Evolutionary conservation across 352 stramenopile species (phyloP).

Genomic region (Globisporangium uncinulatum): DNA sequence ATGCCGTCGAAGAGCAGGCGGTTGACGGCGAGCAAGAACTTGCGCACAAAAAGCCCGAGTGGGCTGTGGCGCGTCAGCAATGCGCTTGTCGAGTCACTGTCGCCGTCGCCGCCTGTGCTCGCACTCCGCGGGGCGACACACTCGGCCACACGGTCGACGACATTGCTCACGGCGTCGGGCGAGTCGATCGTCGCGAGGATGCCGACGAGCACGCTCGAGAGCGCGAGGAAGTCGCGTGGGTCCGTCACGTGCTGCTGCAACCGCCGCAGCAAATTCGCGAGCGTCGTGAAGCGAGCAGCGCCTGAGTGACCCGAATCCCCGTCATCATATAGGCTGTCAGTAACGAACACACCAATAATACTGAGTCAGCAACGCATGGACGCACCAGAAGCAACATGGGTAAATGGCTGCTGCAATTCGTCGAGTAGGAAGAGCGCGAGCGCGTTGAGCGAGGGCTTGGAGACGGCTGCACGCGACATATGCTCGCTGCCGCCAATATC

Average conservation of each 20-base stretch:
- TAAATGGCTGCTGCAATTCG: slow-evolving; percentile 45
- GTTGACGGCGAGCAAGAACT: slow-evolving; percentile 55
- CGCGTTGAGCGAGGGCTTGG: slow-evolving; percentile 27
- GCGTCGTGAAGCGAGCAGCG: slow-evolving; percentile 16
- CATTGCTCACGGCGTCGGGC: slow-evolving; percentile 55
- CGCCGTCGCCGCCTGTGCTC: slow-evolving; percentile 12
- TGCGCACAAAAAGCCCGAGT: slow-evolving; percentile 64
- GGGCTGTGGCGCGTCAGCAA: slow-evolving; percentile 46
- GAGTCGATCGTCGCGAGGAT: slow-evolving; percentile 53
- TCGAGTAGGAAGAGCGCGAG: slow-evolving; percentile 45
- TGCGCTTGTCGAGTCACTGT: slow-evolving; percentile 37
- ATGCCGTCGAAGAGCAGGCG: slow-evolving; percentile 64
- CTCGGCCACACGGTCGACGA: slow-evolving; percentile 58
- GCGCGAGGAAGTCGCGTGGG: slow-evolving; percentile 29
- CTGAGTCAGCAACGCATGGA: background rate
- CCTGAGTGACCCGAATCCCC: background rate
- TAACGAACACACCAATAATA: background rate
- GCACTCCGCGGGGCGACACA: slow-evolving; percentile 38
- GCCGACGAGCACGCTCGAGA: slow-evolving; percentile 41
- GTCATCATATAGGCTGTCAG: background rate
- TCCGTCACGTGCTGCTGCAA: slow-evolving; percentile 33
- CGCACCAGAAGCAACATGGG: too few relatives aligned
- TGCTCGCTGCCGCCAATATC: background rate
- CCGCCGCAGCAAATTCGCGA: slow-evolving; percentile 37
- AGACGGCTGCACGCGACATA: slow-evolving; percentile 11